These are phyloP conservation scores for Geotrichum aggregatum DNA, from an alignment of 1,139 yeast species.

Conservation along the genomic window DNA sequence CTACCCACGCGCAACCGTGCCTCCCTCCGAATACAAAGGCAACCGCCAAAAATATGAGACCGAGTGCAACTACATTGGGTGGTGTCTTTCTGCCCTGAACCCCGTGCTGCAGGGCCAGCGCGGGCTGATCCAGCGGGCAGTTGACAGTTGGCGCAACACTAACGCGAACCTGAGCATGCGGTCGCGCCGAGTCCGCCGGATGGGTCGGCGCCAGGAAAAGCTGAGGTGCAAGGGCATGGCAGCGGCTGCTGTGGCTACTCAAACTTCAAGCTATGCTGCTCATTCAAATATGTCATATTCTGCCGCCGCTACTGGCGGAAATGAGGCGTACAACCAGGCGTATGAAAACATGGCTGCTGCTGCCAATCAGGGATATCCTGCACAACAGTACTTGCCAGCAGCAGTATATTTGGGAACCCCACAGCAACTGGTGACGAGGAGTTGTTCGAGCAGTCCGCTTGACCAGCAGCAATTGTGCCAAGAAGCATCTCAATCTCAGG, in stretches of 20 bases:
- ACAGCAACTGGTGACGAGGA: background rate
- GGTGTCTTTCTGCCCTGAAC: slow-evolving; percentile 44
- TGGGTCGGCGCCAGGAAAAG: slow-evolving; percentile 20
- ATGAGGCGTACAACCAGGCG: background rate
- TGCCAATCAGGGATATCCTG: background rate
- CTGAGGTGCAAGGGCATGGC: slow-evolving; percentile 2
- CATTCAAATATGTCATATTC: background rate
- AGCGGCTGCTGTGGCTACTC: background rate
- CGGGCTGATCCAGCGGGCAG: slow-evolving; percentile 49
- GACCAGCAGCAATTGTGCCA: background rate
- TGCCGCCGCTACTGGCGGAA: background rate
- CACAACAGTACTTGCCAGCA: background rate
- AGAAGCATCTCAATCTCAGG: background rate
- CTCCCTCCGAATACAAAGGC: slow-evolving; percentile 42
- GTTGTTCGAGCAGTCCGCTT: background rate
- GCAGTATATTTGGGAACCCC: background rate
- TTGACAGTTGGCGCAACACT: slow-evolving; percentile 49
- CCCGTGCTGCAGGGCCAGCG: slow-evolving; percentile 43
- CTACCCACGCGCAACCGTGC: slow-evolving; percentile 46
- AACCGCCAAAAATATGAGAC: slow-evolving; percentile 46
- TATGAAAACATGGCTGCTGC: background rate
- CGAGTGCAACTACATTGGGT: slow-evolving; percentile 47
- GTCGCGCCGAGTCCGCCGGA: slow-evolving; percentile 41
- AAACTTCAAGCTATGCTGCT: background rate
- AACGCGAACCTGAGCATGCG: slow-evolving; percentile 42